Base-by-base conservation (phyloP, 2,329 filamentous ascomycete species). In the Trichoderma sp. region DNA sequence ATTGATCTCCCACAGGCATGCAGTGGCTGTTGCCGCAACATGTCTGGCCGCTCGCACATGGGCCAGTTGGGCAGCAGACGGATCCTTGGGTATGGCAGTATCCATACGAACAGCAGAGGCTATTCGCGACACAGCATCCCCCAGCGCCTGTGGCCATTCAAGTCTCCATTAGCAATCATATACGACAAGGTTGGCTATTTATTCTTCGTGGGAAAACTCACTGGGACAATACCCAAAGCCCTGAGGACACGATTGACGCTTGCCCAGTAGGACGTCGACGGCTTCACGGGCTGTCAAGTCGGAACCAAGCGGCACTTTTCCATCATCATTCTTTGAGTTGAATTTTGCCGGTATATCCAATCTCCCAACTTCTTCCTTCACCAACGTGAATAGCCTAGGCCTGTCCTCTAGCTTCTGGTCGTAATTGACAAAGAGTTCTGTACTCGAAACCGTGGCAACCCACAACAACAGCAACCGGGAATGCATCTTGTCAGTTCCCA, bases 11-110 rank as follows among this genome's bases (percentile, higher is more conserved):
- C 4, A 11, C 17, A 2, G 75, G 75, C 43, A 73, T 70, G 74
- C 76, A 77, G 72, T 76, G 71, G 59, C 67, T 50, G 17, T 53
- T 2, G 47, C 76, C 76, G 70, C 76, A 77, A 62, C 76, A 77
- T 12, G 30, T 58, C 26, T 68, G 23, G 58, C 73, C 74, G 8
- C 50, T 20, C 3, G 47, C 39, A 72, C 76, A 77, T 6, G 75
- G 71, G 3, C 73, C 76, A 26, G 50, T 73, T 59, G 76, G 75
- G 34, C 75, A 77, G 69, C 76, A 77, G 23, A 39, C 59, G 17
- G 64, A 34, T 34, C 34, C 73, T 8, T 73, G 68, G 6, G 68
- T 30, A 55, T 75, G 70, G 59, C 76, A 77, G 73, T 77, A 77
- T 58, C 76, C 76, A 53, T 73, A 75, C n/a, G 47, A 32, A 55